phyloP scores from a whole-genome alignment of 2,329 filamentous ascomycete genomes.

The Chaetomiaceae sp. region DNA sequence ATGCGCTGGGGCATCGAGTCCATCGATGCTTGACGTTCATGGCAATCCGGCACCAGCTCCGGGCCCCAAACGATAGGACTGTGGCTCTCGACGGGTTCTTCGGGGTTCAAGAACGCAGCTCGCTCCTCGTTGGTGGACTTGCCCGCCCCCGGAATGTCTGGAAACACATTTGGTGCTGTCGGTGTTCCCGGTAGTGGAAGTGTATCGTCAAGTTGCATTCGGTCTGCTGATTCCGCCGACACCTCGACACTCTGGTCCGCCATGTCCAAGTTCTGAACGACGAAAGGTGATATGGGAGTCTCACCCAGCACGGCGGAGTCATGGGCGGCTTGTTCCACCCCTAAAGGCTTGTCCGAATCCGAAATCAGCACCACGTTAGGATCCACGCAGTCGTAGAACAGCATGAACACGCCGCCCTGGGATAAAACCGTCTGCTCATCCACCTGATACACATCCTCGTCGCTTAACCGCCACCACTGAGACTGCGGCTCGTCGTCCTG shows the following conservation, averaged over 20 bases:
- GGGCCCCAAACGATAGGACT: not conserved
- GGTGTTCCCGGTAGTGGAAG: not conserved
- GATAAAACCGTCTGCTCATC: slow-evolving; percentile 68
- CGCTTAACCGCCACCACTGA: slow-evolving; percentile 88
- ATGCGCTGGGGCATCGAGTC: not conserved
- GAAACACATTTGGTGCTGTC: not conserved
- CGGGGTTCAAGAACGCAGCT: not conserved
- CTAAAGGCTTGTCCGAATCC: not conserved
- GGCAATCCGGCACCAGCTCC: not conserved
- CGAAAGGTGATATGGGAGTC: not conserved
- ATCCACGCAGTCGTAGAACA: slow-evolving; percentile 83
- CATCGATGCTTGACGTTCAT: not conserved
- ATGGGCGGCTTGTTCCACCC: not conserved
- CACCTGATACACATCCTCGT: slow-evolving; percentile 74
- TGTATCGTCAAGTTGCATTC: not conserved
- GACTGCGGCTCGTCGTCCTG: slow-evolving; percentile 35
- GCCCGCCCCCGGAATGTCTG: not conserved
- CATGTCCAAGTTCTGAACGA: not conserved
- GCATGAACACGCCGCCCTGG: slow-evolving; percentile 88
- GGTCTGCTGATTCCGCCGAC: not conserved
- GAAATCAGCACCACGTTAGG: slow-evolving; percentile 42
- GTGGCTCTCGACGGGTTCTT: not conserved
- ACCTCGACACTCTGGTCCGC: no score
- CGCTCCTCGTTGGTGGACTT: not conserved
- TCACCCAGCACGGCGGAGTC: not conserved